Evolutionary conservation across 129 eudicot species (phyloP).

Genomic region (Kitagawia praeruptora): DNA sequence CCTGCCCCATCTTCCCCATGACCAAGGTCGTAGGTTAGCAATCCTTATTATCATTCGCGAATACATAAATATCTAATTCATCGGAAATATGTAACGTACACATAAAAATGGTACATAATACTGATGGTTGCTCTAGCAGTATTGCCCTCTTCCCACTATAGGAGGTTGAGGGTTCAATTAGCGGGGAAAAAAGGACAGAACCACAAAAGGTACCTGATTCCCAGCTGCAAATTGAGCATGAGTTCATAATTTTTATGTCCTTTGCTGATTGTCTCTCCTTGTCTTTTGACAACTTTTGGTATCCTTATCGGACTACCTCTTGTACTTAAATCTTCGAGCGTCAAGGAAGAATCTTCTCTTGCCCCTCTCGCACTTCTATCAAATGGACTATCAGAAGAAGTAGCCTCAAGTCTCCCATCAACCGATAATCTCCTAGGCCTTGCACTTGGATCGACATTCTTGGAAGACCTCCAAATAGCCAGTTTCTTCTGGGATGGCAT

Average conservation of each 20-base stretch:
- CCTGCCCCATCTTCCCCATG: background rate
- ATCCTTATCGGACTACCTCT: conserved; percentile 42
- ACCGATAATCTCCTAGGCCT: conserved; percentile 79
- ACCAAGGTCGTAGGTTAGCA: background rate
- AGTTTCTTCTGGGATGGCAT: conserved; percentile 87
- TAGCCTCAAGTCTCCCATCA: conserved; percentile 58
- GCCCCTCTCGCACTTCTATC: conserved; percentile 24
- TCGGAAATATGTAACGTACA: background rate
- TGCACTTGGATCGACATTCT: conserved; percentile 31
- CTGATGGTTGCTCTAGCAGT: background rate
- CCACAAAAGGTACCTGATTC: conserved; percentile 37
- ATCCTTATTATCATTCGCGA: background rate
- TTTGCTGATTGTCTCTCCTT: conserved; percentile 53
- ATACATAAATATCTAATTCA: too few species aligned
- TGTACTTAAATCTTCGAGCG: conserved; percentile 17
- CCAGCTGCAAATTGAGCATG: conserved; percentile 64
- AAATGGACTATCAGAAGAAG: conserved; percentile 3
- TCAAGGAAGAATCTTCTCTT: conserved; percentile 34
- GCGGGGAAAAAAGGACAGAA: background rate
- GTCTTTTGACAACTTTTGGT: conserved; percentile 43
- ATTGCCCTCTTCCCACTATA: background rate
- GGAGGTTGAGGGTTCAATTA: background rate
- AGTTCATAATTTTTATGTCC: conserved; percentile 69
- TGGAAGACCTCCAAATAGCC: conserved; percentile 71
- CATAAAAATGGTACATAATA: background rate